Evolutionary conservation across 78 protist species (phyloP).

Genomic region (Isochrysis galbana): DNA sequence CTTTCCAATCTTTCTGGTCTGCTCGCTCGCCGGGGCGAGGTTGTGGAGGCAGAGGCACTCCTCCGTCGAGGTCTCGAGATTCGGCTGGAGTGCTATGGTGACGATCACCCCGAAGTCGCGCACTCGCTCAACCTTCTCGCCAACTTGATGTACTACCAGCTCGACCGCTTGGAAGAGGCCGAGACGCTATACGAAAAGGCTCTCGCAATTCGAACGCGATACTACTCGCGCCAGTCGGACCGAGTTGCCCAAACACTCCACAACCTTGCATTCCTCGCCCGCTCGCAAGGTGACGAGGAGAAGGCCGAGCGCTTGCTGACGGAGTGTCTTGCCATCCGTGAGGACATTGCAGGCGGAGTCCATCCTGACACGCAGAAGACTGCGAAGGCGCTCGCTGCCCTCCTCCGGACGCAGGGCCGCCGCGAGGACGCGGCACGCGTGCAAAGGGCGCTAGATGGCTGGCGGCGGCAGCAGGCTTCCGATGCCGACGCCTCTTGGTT

Average conservation of each 20-base stretch:
- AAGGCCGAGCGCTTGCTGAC: neutral
- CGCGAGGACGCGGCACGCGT: neutral
- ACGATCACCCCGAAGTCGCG: neutral
- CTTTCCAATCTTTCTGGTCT: neutral
- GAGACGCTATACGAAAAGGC: neutral
- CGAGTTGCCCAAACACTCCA: neutral
- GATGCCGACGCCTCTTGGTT: neutral
- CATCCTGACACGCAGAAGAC: neutral
- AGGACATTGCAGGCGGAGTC: neutral
- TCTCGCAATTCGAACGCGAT: neutral
- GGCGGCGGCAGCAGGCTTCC: neutral
- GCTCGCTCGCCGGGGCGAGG: neutral
- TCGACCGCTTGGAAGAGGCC: neutral
- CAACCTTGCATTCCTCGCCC: neutral
- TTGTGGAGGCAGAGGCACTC: neutral
- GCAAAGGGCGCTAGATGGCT: neutral
- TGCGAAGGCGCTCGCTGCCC: neutral
- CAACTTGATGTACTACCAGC: neutral
- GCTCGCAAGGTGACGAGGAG: neutral
- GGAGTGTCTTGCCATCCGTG: neutral
- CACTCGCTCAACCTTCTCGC: neutral
- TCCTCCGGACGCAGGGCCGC: neutral
- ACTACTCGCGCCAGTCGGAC: neutral
- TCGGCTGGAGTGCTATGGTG: neutral
- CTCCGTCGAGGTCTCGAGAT: neutral